These are phyloP conservation scores for Blastobotrys aristatus DNA, from an alignment of 1,139 yeast genomes.

Conservation along the genomic window DNA sequence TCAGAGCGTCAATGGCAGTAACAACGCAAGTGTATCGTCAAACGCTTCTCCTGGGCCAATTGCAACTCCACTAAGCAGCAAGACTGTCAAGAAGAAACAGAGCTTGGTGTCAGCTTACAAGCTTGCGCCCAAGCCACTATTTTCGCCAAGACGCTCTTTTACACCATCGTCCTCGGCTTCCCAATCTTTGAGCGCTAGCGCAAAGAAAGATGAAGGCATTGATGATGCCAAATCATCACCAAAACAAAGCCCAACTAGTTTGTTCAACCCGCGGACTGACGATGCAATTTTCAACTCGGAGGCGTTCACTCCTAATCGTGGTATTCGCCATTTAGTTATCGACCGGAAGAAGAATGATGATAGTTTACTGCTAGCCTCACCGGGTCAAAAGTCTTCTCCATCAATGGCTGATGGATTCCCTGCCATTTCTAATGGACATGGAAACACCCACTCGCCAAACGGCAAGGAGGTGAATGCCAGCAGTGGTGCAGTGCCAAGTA, in stretches of 20 bases:
- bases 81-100: slow-evolving; percentile 44
- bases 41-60: slow-evolving; percentile 44
- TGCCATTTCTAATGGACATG: neutral
- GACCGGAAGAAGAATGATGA: slow-evolving; percentile 38
- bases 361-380: slow-evolving; percentile 7
- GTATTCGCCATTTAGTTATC: slow-evolving; percentile 53
- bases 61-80: slow-evolving; percentile 47
- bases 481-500: neutral
- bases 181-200: neutral
- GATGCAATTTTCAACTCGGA: slow-evolving; percentile 66
- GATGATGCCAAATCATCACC: slow-evolving; percentile 9
- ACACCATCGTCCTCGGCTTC: slow-evolving; percentile 8
- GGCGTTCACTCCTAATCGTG: slow-evolving; percentile 61
- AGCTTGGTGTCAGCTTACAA: slow-evolving; percentile 60
- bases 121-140: slow-evolving; percentile 48
- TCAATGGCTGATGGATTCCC: slow-evolving; percentile 9
- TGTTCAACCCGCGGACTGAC: slow-evolving; percentile 48
- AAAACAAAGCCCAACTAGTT: slow-evolving; percentile 10
- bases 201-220: neutral
- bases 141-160: slow-evolving; percentile 21
- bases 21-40: slow-evolving; percentile 20
- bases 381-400: slow-evolving; percentile 1
- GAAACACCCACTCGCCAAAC: neutral
- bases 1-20: slow-evolving; percentile 32
- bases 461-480: neutral